Evolutionary conservation across 106 monocot genomes (phyloP).

Genomic region (Dioscorea dumetorum): DNA sequence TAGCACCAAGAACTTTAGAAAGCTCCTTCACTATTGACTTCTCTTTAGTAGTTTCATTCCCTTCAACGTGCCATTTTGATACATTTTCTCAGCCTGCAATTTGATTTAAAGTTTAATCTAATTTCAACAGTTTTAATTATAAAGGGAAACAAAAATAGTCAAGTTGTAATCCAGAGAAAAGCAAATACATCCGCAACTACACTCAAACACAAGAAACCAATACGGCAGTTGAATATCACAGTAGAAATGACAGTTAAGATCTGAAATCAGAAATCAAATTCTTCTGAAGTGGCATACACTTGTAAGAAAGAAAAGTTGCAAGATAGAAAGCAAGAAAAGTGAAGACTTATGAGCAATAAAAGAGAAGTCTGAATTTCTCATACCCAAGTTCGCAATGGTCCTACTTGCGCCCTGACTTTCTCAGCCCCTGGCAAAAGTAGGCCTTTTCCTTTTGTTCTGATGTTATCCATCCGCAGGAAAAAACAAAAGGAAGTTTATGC

Average conservation of each 20-base stretch:
- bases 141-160: not conserved
- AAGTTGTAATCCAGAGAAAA: not conserved
- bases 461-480: slow-evolving; percentile 29
- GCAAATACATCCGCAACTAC: not conserved
- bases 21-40: slow-evolving; percentile 33
- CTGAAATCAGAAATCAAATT: not conserved
- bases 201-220: not conserved
- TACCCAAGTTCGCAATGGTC: slow-evolving; percentile 56
- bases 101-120: not conserved
- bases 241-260: not conserved
- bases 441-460: slow-evolving; percentile 42
- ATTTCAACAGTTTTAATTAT: not conserved
- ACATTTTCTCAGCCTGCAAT: slow-evolving; percentile 27
- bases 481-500: not conserved
- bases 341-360: not conserved
- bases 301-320: not conserved
- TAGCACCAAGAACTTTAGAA: slow-evolving; percentile 22
- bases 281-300: not conserved
- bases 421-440: slow-evolving; percentile 44
- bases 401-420: slow-evolving; percentile 39
- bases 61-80: slow-evolving; percentile 28
- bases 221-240: not conserved
- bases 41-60: slow-evolving; percentile 11
- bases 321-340: not conserved
- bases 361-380: not conserved